A percentile compares a stretch with the other conserved stretches of the same genome.
Conservation (phyloP, 2,329 filamentous ascomycete species). For the Purpureocillium lavendulum region DNA sequence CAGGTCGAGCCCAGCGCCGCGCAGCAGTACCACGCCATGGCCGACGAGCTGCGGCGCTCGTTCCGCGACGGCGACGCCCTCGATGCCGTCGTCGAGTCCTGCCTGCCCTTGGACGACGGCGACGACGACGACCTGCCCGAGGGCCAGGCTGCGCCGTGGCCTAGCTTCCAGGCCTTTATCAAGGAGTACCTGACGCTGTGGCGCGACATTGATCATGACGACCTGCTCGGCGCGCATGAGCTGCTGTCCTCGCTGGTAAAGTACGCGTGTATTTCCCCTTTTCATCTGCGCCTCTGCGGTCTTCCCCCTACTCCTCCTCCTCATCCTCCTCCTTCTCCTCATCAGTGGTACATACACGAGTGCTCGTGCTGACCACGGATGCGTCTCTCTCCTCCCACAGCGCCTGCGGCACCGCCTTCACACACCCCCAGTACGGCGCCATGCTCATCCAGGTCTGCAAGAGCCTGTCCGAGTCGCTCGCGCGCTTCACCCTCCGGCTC, state of each 20-base stretch:
- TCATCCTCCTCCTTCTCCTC: background rate
- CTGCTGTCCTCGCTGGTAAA: slow-evolving; percentile 66
- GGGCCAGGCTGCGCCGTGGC: slow-evolving; percentile 61
- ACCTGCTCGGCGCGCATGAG: slow-evolving; percentile 68
- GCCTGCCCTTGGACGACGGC: slow-evolving; percentile 43
- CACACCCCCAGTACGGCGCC: slow-evolving; percentile 69
- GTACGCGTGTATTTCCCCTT: slow-evolving; percentile 39
- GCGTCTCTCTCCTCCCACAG: no score
- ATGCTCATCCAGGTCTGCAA: slow-evolving; percentile 79
- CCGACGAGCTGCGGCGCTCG: slow-evolving; percentile 53
- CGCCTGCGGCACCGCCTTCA: slow-evolving; percentile 74
- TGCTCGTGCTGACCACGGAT: no score
- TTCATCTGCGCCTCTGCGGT: background rate
- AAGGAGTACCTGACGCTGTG: slow-evolving; percentile 75
- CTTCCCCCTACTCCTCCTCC: background rate
- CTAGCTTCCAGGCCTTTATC: slow-evolving; percentile 69
- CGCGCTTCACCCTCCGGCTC: slow-evolving; percentile 74
- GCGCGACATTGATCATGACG: slow-evolving; percentile 68
- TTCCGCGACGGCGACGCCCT: slow-evolving; percentile 46
- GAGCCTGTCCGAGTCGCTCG: slow-evolving; percentile 70
- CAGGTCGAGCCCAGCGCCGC: slow-evolving; percentile 65
- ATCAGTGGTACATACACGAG: no score
- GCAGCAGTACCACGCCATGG: slow-evolving; percentile 59
- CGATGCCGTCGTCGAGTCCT: slow-evolving; percentile 53
- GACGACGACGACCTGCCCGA: slow-evolving; percentile 52